Conservation (phyloP, 2,329 filamentous ascomycete species). For the Tympanopsis confertula region DNA sequence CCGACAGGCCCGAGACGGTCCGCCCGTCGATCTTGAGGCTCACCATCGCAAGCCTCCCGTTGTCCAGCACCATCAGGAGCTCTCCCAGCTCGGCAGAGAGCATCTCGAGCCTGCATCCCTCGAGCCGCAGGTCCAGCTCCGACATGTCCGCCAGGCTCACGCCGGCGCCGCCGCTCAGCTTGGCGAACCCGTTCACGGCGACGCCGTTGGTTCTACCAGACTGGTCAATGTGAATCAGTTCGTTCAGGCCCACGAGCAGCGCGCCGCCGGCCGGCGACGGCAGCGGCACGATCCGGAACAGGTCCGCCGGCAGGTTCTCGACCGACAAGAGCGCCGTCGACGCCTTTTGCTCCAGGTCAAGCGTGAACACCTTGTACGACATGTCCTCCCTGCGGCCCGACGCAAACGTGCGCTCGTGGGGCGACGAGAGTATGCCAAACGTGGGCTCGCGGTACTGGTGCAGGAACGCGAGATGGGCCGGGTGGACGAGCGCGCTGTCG, state of each 20-base stretch:
- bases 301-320: conserved; percentile 71
- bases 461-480: conserved; percentile 82
- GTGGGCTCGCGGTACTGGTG: conserved; percentile 97
- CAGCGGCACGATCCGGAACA: conserved; percentile 71
- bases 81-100: conserved; percentile 70
- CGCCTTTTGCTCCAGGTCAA: conserved; percentile 84
- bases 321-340: conserved; percentile 89
- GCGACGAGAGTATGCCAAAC: conserved; percentile 83
- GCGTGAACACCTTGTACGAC: conserved; percentile 85
- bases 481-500: conserved; percentile 76
- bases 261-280: conserved; percentile 81
- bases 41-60: conserved; percentile 64
- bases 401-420: conserved; percentile 59
- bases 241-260: conserved; percentile 75
- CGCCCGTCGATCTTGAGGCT: conserved; percentile 81
- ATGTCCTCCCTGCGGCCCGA: conserved; percentile 77
- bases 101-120: conserved; percentile 68
- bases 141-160: conserved; percentile 83
- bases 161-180: conserved; percentile 60
- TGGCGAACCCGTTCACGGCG: conserved; percentile 83
- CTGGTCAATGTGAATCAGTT: conserved; percentile 90
- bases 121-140: conserved; percentile 65
- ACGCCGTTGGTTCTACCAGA: conserved; percentile 87
- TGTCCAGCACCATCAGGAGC: conserved; percentile 68
- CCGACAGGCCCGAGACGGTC: conserved; percentile 74